Evolutionary conservation across 768 basidiomycete species (phyloP).

Genomic region (Daedaleopsis nitida): DNA sequence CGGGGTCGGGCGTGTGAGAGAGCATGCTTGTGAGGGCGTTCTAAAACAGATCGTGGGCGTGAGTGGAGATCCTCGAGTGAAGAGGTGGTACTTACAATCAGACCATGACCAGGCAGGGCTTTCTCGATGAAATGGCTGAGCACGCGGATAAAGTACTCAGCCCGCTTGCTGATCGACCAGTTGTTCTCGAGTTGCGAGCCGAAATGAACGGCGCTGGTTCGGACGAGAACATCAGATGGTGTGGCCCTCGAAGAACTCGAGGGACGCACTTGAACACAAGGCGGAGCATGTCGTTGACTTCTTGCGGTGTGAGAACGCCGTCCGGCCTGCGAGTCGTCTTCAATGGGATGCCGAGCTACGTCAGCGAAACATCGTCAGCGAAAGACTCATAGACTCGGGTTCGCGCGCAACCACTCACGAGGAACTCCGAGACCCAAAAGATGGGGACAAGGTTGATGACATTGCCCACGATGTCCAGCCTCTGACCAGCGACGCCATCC

Average conservation of each 20-base stretch:
- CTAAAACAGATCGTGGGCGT: background rate
- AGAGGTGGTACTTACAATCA: background rate
- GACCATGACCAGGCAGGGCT: background rate
- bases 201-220: constrained; percentile 29
- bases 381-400: too few relatives aligned
- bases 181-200: constrained; percentile 36
- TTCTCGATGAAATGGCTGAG: constrained; percentile 36
- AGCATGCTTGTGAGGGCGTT: constrained; percentile 4
- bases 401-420: constrained; percentile 30
- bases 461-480: constrained; percentile 50
- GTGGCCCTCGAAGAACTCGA: background rate
- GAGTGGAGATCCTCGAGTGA: too few relatives aligned
- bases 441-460: constrained; percentile 47
- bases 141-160: constrained; percentile 31
- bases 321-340: constrained; percentile 48
- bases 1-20: constrained; percentile 32
- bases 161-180: constrained; percentile 34
- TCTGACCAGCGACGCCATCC: constrained; percentile 31
- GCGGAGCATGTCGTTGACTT: constrained; percentile 49
- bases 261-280: constrained; percentile 22
- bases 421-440: constrained; percentile 42
- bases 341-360: constrained; percentile 45
- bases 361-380: too few relatives aligned
- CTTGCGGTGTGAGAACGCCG: constrained; percentile 48
- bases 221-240: background rate